Conservation (phyloP, 1,284 basidiomycete species). For the Puccinia novopanici region DNA sequence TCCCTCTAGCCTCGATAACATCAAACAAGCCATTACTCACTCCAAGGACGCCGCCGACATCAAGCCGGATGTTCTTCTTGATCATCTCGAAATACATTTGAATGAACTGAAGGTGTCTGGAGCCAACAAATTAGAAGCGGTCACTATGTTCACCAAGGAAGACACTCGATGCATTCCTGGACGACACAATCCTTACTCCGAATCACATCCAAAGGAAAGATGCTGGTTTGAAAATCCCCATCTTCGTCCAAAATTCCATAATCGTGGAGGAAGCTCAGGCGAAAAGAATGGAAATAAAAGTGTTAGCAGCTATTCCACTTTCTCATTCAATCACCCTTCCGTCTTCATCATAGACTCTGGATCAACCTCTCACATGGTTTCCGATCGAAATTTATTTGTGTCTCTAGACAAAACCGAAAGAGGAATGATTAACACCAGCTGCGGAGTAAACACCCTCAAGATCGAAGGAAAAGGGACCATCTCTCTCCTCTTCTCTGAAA, state of each 20-base stretch:
- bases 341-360: slow-evolving; percentile 1
- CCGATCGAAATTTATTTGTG: background rate
- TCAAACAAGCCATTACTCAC: too few relatives aligned
- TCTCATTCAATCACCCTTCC: background rate
- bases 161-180: too few relatives aligned
- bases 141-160: background rate
- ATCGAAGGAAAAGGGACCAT: background rate
- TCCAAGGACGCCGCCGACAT: too few relatives aligned
- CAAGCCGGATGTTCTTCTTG: too few relatives aligned
- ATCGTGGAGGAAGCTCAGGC: too few relatives aligned
- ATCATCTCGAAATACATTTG: background rate
- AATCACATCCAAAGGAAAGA: too few relatives aligned
- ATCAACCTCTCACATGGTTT: background rate
- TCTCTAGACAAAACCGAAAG: background rate
- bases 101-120: background rate
- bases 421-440: background rate
- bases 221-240: too few relatives aligned
- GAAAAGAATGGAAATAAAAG: too few relatives aligned
- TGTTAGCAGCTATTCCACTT: background rate
- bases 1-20: too few relatives aligned
- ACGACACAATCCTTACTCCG: too few relatives aligned
- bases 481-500: background rate
- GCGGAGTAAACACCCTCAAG: background rate
- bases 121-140: background rate
- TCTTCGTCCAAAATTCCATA: too few relatives aligned